Base-by-base conservation (phyloP, 257 asterid genomes). In the Jacaranda mimosifolia region DNA sequence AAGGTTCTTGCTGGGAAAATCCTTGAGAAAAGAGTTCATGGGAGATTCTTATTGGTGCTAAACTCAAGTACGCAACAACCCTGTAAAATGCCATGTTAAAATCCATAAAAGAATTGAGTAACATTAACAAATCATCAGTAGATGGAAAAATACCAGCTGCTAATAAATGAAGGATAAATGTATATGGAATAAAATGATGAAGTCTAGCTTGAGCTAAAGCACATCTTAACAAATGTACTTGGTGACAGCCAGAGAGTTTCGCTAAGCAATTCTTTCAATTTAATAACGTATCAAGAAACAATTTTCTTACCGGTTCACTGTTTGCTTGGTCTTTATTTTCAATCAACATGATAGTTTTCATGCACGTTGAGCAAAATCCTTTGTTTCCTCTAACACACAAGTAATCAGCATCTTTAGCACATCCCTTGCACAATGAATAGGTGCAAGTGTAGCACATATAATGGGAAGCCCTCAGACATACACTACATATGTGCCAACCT, bases 401-500 rank as follows among this genome's bases (percentile, higher is more conserved):
- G 82, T 81, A 96, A 73, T 96, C 98, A 7, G 91, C 86, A 80
- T 82, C 85, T 77, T 80, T 93, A 8, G 86, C 86, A 75, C 99
- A 96, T 46, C 89, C 85, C 90, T 91, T 96, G 93, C 99, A 96
- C 88, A 96, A 81, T 19, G 99, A 91, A 84, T 90, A 96, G 6
- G 99, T 88, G 80, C 99, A 96, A 35, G 97, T 93, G 84, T 91
- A 96, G 92, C 99, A 96, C 89, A 83, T 81, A 70, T 87, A 90
- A 72, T 90, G 88, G 46, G 99, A 83, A 64, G 90, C 55, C 86
- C 88, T 96, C 78, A 81, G 85, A 75, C 99, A 96, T 76, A 83
- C 93, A 78, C 94, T 96, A 78, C 99, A 96, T 77, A 96, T 96
- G 86, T 96, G 99, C 99, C 99, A 96, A 77, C 99, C 99, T 96